Base-by-base conservation (phyloP, 164 flowering plant genomes). In the Vitis labrusca region DNA sequence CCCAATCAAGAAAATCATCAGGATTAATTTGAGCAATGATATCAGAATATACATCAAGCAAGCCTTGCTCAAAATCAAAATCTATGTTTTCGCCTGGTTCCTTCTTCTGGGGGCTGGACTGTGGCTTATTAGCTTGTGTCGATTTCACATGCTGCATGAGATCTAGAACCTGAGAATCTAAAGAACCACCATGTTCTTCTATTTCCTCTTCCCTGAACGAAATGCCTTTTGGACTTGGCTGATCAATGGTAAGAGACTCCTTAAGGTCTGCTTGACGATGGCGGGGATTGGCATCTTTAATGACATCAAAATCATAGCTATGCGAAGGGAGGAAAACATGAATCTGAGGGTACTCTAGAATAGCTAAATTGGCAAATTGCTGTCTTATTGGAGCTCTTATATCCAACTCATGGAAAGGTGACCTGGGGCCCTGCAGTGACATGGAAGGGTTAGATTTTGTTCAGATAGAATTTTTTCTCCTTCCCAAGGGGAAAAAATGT, bases 321-420 rank as follows among this genome's bases (percentile, higher is more conserved):
- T 89, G 82, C 6, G 94, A 82, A 30, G 97, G 93, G 19, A 91
- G 88, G 66, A 77, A 86, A 48, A 90, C 90, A 76, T 88, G 82
- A 69, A 94, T 89, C 5, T 82, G 83, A 9, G 97, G 99, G 74
- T 87, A 88, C 81, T 92, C 97, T 64, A 94, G 49, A 50, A 94
- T 73, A 53, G 76, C 77, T 59, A 79, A n/a, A 69, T 83, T 74
- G 27, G 82, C 79, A 15, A 94, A 77, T 55, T 88, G 95, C 32
- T 79, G 73, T 60, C 82, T 73, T 44, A 94, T 12, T 29, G 90
- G 84, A 10, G 82, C 76, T 50, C 71, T 81, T 5, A 84, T 71
- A 76, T 92, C 86, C 78, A 94, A 69, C 74, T 88, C 90, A 53
- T 69, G 70, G 64, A 80, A 91, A 48, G 85, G 85, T 49, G 94